Conservation (phyloP, 2,329 filamentous ascomycete species). For the Sporothrix curviconia region DNA sequence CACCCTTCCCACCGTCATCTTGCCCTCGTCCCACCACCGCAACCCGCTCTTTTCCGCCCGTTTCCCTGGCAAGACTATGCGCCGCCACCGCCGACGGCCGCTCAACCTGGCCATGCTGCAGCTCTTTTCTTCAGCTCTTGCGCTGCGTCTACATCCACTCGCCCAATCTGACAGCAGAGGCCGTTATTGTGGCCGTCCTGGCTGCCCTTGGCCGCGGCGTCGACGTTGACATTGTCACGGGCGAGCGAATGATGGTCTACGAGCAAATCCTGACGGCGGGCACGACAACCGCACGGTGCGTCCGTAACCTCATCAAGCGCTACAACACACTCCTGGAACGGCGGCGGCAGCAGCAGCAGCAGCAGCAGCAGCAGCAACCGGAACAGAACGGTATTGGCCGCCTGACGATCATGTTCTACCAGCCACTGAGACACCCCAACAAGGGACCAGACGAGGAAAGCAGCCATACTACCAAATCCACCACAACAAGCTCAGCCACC, state of each 20-base stretch:
- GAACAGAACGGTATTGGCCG: conserved; percentile 32
- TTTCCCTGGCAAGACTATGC: conserved; percentile 44
- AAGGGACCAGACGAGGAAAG: conserved; percentile 12
- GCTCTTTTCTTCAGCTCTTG: conserved; percentile 52
- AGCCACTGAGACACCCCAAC: conserved; percentile 19
- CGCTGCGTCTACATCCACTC: conserved; percentile 63
- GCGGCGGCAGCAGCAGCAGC: too few species aligned
- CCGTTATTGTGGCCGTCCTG: conserved; percentile 56
- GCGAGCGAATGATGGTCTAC: conserved; percentile 63
- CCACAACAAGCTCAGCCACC: background rate
- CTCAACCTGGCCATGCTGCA: conserved; percentile 60
- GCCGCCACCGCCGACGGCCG: conserved; percentile 49
- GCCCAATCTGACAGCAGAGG: conserved; percentile 66
- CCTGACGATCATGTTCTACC: conserved; percentile 55
- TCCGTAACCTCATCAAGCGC: conserved; percentile 51
- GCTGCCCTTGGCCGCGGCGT: conserved; percentile 59
- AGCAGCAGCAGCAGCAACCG: background rate
- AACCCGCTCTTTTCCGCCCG: conserved; percentile 58
- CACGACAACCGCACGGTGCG: conserved; percentile 61
- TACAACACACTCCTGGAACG: conserved; percentile 36
- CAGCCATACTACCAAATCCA: background rate
- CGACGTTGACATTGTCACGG: conserved; percentile 61
- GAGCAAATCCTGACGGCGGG: conserved; percentile 78
- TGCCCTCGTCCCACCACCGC: conserved; percentile 67
- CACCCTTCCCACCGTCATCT: conserved; percentile 45